A percentile compares a stretch with the other conserved stretches of the same genome.
Conservation (phyloP, 2,329 filamentous ascomycete species). For the Orbilia javanica region DNA sequence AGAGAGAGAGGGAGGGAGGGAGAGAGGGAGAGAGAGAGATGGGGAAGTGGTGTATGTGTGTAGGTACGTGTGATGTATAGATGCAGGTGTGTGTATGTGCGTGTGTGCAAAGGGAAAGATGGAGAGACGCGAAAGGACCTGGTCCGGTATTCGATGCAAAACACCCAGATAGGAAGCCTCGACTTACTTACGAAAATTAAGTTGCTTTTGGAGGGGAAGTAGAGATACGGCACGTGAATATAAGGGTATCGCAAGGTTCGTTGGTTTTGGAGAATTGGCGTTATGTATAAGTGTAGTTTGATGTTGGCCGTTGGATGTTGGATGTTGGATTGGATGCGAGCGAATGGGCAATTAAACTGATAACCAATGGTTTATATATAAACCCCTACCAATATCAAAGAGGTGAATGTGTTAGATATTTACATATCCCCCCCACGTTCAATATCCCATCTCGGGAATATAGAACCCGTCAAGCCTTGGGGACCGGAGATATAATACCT, state of each 20-base stretch:
- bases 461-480: background rate
- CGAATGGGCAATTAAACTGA: background rate
- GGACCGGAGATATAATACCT: conserved; percentile 20
- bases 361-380: background rate
- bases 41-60: background rate
- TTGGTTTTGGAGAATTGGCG: conserved; percentile 9
- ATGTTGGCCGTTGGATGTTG: background rate
- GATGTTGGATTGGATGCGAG: background rate
- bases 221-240: conserved; percentile 10
- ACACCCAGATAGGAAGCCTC: conserved; percentile 9
- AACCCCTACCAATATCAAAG: background rate
- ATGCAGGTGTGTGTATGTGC: background rate
- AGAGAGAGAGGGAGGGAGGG: too few species aligned
- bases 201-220: conserved; percentile 24
- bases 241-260: background rate
- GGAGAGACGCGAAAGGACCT: background rate
- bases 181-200: conserved; percentile 4
- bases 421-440: conserved; percentile 24
- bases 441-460: background rate
- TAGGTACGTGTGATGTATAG: too few species aligned
- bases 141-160: conserved; percentile 1
- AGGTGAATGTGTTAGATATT: background rate
- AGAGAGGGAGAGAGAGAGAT: too few species aligned
- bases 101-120: background rate
- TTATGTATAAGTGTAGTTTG: background rate